These are phyloP conservation scores for Elsinoe perseae DNA, from an alignment of 2,329 filamentous ascomycete genomes.

Conservation along the genomic window DNA sequence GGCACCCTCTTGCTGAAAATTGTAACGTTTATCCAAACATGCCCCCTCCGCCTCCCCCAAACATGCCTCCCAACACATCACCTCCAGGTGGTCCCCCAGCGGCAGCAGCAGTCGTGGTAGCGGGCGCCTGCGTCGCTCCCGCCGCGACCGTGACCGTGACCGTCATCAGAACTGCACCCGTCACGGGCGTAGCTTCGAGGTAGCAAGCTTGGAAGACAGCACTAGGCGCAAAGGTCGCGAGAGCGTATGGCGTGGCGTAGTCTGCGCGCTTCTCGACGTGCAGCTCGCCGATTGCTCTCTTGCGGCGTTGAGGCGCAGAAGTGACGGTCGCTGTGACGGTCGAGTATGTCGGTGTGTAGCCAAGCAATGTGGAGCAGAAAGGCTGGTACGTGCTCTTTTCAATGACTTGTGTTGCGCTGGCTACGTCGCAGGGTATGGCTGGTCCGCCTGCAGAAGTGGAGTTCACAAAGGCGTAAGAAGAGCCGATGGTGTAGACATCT, in stretches of 20 bases:
- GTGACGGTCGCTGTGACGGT: slow-evolving; percentile 3
- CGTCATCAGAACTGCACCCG: not conserved
- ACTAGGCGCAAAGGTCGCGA: not conserved
- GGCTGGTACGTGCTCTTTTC: slow-evolving; percentile 6
- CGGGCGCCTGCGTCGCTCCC: not conserved
- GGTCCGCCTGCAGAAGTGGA: slow-evolving; percentile 11
- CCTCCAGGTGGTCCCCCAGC: not conserved
- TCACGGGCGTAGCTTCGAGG: not conserved
- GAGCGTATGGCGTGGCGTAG: not conserved
- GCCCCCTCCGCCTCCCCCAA: not conserved
- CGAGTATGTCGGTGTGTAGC: not conserved
- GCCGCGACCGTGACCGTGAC: not conserved
- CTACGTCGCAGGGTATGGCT: not conserved
- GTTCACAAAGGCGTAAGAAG: slow-evolving; percentile 16
- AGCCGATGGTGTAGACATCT: slow-evolving; percentile 22
- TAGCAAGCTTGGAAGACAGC: not conserved
- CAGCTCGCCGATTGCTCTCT: not conserved
- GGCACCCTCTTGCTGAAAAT: not conserved
- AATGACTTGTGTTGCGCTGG: not conserved
- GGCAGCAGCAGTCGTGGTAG: not conserved
- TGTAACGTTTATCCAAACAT: not conserved
- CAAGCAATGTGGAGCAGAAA: not conserved
- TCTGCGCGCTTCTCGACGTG: not conserved
- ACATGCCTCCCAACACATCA: not conserved
- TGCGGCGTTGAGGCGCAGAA: not conserved